These are phyloP conservation scores for Serendipita sp. DNA, from an alignment of 768 basidiomycete genomes.

Conservation along the genomic window DNA sequence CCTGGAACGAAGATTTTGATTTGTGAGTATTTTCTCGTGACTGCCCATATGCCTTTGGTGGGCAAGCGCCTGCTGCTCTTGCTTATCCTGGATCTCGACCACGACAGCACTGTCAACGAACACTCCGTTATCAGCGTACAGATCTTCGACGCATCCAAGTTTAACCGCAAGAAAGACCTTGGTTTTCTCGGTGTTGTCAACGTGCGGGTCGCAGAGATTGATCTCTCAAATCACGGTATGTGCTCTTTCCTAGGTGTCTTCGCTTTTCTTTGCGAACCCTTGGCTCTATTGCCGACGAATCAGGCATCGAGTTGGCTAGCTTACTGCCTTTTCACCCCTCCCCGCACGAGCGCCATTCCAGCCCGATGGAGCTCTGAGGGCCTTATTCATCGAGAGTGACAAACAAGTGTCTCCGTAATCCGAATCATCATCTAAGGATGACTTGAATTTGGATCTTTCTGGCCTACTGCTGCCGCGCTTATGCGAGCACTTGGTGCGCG, in stretches of 20 bases:
- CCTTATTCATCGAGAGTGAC: neutral
- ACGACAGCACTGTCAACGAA: slow-evolving; percentile 75
- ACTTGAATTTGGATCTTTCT: no score
- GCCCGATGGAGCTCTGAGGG: neutral
- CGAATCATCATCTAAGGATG: no score
- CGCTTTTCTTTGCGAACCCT: slow-evolving; percentile 8
- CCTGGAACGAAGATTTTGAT: slow-evolving; percentile 98
- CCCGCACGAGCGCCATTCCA: neutral
- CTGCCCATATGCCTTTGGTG: neutral
- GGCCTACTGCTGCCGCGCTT: no score
- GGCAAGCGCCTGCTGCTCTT: slow-evolving; percentile 1
- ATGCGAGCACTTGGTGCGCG: no score
- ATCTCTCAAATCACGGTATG: slow-evolving; percentile 81
- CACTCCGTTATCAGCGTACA: slow-evolving; percentile 96
- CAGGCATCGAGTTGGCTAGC: no score
- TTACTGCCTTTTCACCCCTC: neutral
- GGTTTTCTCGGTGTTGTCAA: slow-evolving; percentile 98
- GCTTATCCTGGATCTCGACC: neutral
- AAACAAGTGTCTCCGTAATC: no score
- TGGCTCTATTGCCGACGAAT: neutral
- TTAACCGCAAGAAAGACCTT: slow-evolving; percentile 85
- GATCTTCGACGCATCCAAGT: slow-evolving; percentile 98
- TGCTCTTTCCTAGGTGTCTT: neutral
- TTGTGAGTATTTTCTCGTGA: slow-evolving; percentile 39
- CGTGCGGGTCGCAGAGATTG: slow-evolving; percentile 80